These are phyloP conservation scores for Pyrrhoderma noxium DNA, from an alignment of 1,284 basidiomycete species.

Conservation along the genomic window DNA sequence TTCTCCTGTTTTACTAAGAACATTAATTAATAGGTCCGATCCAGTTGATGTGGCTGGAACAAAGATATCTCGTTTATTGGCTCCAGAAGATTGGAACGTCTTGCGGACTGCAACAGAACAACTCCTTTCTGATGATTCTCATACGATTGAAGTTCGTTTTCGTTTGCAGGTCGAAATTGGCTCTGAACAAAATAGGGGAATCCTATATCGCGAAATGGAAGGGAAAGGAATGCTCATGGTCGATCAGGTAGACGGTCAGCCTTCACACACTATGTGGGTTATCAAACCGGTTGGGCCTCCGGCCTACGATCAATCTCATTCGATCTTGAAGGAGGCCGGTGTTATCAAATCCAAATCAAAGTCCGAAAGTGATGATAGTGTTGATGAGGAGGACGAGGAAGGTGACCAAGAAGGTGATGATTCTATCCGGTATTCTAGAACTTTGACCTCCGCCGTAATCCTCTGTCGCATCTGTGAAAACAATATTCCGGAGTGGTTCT, in stretches of 20 bases:
- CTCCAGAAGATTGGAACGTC: constrained; percentile 77
- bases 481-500: constrained; percentile 97
- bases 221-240: constrained; percentile 99
- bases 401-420: constrained; percentile 41
- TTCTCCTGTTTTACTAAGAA: background rate
- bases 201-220: constrained; percentile 84
- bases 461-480: constrained; percentile 98
- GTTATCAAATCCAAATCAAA: constrained; percentile 40
- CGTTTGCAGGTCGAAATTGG: constrained; percentile 69
- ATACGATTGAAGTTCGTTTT: constrained; percentile 91
- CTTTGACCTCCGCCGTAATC: constrained; percentile 80
- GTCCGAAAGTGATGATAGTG: background rate
- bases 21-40: constrained; percentile 70
- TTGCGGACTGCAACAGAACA: constrained; percentile 86
- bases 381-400: constrained; percentile 26
- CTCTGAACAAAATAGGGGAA: constrained; percentile 40
- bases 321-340: constrained; percentile 49
- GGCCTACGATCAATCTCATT: constrained; percentile 53
- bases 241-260: constrained; percentile 77
- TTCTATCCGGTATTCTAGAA: constrained; percentile 65
- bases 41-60: constrained; percentile 75
- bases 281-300: constrained; percentile 78
- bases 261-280: constrained; percentile 99
- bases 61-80: constrained; percentile 78
- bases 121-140: constrained; percentile 86